Evolutionary conservation across 306 rosid species (phyloP).

Genomic region (Inga laurina): DNA sequence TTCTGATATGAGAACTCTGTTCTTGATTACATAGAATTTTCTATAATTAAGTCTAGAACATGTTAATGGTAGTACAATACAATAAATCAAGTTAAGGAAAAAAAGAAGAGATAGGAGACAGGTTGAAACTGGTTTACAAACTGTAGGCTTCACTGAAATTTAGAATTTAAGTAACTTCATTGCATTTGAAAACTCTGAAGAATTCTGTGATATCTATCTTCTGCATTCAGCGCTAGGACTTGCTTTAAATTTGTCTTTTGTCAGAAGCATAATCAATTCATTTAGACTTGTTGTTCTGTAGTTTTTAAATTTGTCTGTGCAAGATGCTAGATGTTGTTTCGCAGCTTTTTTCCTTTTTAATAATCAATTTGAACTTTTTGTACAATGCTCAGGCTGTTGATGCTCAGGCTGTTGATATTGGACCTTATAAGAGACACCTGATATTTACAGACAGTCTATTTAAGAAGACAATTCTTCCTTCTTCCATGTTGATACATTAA

Average conservation of each 20-base stretch:
- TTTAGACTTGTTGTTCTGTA: neutral
- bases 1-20: neutral
- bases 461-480: no score
- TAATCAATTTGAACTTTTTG: constrained; percentile 15
- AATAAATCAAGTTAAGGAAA: neutral
- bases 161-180: neutral
- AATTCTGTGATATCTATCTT: neutral
- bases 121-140: neutral
- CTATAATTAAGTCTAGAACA: neutral
- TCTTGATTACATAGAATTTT: neutral
- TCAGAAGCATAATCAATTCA: neutral
- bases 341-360: neutral
- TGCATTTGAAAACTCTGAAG: neutral
- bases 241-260: neutral
- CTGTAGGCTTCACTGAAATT: neutral
- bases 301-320: neutral
- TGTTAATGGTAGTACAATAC: neutral
- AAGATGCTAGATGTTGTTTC: constrained; percentile 3
- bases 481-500: neutral
- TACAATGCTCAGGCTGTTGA: constrained; percentile 77
- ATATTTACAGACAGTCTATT: neutral
- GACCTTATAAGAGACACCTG: no score
- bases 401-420: constrained; percentile 38
- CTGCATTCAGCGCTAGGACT: neutral
- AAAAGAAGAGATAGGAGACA: neutral